These are phyloP conservation scores for Musa balbisiana DNA, from an alignment of 202 grass and related monocot genomes.

Conservation along the genomic window DNA sequence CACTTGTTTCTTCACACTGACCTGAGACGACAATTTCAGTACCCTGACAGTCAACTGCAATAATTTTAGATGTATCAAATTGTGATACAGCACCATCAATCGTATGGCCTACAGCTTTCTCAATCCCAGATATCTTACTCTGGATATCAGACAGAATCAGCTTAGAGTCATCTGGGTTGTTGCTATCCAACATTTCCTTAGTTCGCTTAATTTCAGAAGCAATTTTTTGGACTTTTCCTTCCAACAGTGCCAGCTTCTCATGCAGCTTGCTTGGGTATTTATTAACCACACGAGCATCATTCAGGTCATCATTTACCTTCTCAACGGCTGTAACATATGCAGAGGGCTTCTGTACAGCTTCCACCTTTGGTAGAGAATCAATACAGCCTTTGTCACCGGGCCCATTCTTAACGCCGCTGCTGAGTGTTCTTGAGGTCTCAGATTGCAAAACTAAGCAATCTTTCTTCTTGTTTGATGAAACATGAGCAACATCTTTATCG, in stretches of 20 bases:
- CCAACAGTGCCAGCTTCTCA: constrained; percentile 70
- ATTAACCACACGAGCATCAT: constrained; percentile 21
- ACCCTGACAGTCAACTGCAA: constrained; percentile 27
- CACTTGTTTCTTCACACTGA: constrained; percentile 18
- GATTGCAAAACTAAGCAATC: background rate
- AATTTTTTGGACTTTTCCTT: constrained; percentile 93
- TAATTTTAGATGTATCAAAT: constrained; percentile 34
- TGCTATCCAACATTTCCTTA: constrained; percentile 82
- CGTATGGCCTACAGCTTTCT: constrained; percentile 74
- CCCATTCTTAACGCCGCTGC: background rate
- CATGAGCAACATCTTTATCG: background rate
- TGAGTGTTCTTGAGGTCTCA: background rate
- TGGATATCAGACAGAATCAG: constrained; percentile 92
- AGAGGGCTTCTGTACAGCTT: constrained; percentile 37
- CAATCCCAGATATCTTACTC: constrained; percentile 68
- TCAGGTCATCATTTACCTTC: constrained; percentile 34
- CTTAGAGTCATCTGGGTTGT: constrained; percentile 76
- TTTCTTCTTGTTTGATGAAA: background rate
- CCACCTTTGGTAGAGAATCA: constrained; percentile 7
- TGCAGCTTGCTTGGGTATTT: constrained; percentile 81
- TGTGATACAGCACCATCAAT: constrained; percentile 43
- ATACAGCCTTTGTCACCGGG: constrained; percentile 13
- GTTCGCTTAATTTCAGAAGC: constrained; percentile 88
- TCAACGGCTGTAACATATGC: constrained; percentile 78
- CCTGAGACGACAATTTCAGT: constrained; percentile 20